Base-by-base conservation (phyloP, 768 basidiomycete genomes). In the Suillus subaureus region DNA sequence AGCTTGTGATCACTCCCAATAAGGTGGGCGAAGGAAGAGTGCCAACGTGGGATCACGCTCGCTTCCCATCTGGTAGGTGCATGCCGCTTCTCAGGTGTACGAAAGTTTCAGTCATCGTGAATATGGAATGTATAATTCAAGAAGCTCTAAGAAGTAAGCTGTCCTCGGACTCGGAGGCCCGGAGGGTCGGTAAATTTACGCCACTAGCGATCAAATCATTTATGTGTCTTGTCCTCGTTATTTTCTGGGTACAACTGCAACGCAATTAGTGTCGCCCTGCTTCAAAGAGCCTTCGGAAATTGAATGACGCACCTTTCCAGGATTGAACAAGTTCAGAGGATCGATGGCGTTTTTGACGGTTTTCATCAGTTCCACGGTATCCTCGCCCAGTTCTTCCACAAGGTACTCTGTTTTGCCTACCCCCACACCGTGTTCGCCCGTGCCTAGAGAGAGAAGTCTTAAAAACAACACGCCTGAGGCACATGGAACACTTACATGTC, bases 341-440 rank as follows among this genome's bases (percentile, higher is more conserved):
- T 97, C 95, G 15, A 95, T 79, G 3, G 89, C 84, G 47, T 78
- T 78, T 77, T 97, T 98, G 70, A 97, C 83, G n/a, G 83, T 85
- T 79, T 87, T 88, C 94, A 97, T 95, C 12, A 97, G 79, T 56
- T 87, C 85, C 13, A 97, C 89, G 0, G 95, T 96, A 5, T 87
- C 89, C 55, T 80, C 80, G 0, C 96, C 96, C 0, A 98, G 84
- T 74, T 98, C 96, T n/a, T 89, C 83, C 21, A 79, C 74, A 2
- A 98, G 84, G 75, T 93, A 97, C 71, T 91, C 86, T 70, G 87
- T 90, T 80, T 96, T 96, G 12, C 94, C 94, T 8, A 95, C 77
- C 1, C 94, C 94, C 16, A 96, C 90, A 0, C 94, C 94, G 74
- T 96, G 94, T 74, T 96, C 93, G 11, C 93, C 92, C 4, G 91